Conservation (phyloP, 495 filamentous ascomycete genomes). For the Cercophora sp. region DNA sequence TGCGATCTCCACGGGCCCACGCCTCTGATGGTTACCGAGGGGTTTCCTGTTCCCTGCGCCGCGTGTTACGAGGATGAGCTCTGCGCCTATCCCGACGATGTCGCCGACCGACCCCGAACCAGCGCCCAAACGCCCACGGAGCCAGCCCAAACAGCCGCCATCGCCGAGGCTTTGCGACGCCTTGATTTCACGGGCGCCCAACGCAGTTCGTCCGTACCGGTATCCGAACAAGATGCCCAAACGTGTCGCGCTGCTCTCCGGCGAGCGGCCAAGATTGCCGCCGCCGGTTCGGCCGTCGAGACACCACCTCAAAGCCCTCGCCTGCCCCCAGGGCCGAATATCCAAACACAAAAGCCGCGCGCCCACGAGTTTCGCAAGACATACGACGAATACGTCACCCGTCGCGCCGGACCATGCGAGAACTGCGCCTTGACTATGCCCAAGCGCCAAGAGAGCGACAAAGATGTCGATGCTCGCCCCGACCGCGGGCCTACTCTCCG, state of each 20-base stretch:
- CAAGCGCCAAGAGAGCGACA: constrained; percentile 42
- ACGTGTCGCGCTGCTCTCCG: constrained; percentile 36
- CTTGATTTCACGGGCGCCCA: constrained; percentile 31
- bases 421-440: constrained; percentile 61
- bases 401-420: constrained; percentile 52
- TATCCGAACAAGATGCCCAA: constrained; percentile 38
- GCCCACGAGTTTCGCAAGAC: constrained; percentile 50
- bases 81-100: constrained; percentile 3
- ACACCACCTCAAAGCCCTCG: constrained; percentile 63
- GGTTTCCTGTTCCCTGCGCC: constrained; percentile 69
- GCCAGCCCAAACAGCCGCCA: constrained; percentile 28
- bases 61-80: constrained; percentile 60
- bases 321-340: constrained; percentile 28
- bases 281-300: constrained; percentile 42
- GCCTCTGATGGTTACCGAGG: constrained; percentile 91
- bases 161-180: constrained; percentile 40
- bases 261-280: constrained; percentile 25
- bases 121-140: constrained; percentile 25
- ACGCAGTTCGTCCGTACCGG: constrained; percentile 39
- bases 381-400: constrained; percentile 54
- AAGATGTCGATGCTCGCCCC: constrained; percentile 26
- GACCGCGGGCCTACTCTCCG: constrained; percentile 40
- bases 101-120: constrained; percentile 30
- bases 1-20: constrained; percentile 95
- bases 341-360: constrained; percentile 30